Evolutionary conservation across 352 stramenopile genomes (phyloP), one percentile per base, ranked within the genome.

Genomic region (Pythium dissotocum): DNA sequence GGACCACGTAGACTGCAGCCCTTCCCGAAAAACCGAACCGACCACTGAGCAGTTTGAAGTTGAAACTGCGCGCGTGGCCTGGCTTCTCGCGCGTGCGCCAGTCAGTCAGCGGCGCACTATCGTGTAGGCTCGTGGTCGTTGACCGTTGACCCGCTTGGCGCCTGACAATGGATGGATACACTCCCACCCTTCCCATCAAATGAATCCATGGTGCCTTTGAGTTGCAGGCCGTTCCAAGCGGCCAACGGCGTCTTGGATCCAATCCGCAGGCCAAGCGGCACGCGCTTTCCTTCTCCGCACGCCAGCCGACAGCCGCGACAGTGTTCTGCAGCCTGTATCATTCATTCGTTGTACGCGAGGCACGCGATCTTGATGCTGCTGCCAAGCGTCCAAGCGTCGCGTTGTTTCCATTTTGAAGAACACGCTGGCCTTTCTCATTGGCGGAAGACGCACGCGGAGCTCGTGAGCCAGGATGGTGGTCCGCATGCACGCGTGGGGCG

Each of bases 201-300:
- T 35, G 49, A 35, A 56, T 36, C 49, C 28, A 10, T 56, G 21
- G 42, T 16, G 42, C 7, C 40, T 1, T 48, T 13, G 5, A 18
- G 8, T 48, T 7, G 10, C 40, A n/a, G 42, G 42, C 42, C 24
- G 42, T 49, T 49, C 42, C 42, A 49, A 26, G 8, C 8, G 5
- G 6, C 4, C 21, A 4, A 30, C 28, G 28, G 28, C 28, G 28
- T 30, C 28, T 30, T 38, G 52, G 60, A 66, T 66, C 60, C 60
- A 66, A 66, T 66, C 49, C 48, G 14, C 49, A 54, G 60, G n/a
- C 24, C 60, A 66, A 60, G 51, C 49, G 60, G 60, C 60, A 66
- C 60, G 60, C 60, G 60, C 28, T 30, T 49, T 32, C 59, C 38
- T 54, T 32, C n/a, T 54, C 48, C 48, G 18, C 38, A 44, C 38